These are phyloP conservation scores for Colletotrichum sp. DNA, from an alignment of 2,329 filamentous ascomycete species.

Conservation along the genomic window DNA sequence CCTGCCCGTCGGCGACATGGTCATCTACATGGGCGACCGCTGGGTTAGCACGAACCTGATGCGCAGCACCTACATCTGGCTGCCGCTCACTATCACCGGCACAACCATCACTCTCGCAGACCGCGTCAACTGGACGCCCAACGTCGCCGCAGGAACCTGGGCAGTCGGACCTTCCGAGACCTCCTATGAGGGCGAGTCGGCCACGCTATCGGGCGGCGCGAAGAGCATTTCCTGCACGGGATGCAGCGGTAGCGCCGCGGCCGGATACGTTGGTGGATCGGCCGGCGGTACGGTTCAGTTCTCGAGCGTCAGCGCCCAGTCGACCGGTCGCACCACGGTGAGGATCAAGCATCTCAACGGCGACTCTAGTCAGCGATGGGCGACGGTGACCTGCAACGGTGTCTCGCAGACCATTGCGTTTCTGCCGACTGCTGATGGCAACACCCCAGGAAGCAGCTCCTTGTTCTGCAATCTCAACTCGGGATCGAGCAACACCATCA, in stretches of 20 bases:
- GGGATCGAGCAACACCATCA: slow-evolving; percentile 53
- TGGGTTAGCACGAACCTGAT: slow-evolving; percentile 66
- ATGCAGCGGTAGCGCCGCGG: slow-evolving; percentile 55
- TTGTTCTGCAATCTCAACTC: slow-evolving; percentile 54
- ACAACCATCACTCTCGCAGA: slow-evolving; percentile 56
- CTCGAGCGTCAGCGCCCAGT: slow-evolving; percentile 44
- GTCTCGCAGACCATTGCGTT: slow-evolving; percentile 58
- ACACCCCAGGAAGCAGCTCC: slow-evolving; percentile 46
- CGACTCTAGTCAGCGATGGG: slow-evolving; percentile 56
- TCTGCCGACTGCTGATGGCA: slow-evolving; percentile 51
- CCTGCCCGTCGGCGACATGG: slow-evolving; percentile 46
- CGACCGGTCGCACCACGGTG: slow-evolving; percentile 53
- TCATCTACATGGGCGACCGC: slow-evolving; percentile 71
- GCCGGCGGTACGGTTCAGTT: slow-evolving; percentile 54
- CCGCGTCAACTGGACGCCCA: slow-evolving; percentile 59
- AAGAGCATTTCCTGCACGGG: slow-evolving; percentile 50
- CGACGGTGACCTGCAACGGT: slow-evolving; percentile 62
- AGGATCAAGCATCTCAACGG: slow-evolving; percentile 62
- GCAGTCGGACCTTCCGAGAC: slow-evolving; percentile 49
- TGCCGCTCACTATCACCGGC: slow-evolving; percentile 61
- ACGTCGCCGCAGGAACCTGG: slow-evolving; percentile 49
- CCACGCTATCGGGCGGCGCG: slow-evolving; percentile 51
- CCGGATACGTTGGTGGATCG: slow-evolving; percentile 61
- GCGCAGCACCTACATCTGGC: slow-evolving; percentile 68
- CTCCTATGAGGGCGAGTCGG: slow-evolving; percentile 57